Conservation (phyloP, 352 stramenopile genomes). For the Peronospora belbahrii region DNA sequence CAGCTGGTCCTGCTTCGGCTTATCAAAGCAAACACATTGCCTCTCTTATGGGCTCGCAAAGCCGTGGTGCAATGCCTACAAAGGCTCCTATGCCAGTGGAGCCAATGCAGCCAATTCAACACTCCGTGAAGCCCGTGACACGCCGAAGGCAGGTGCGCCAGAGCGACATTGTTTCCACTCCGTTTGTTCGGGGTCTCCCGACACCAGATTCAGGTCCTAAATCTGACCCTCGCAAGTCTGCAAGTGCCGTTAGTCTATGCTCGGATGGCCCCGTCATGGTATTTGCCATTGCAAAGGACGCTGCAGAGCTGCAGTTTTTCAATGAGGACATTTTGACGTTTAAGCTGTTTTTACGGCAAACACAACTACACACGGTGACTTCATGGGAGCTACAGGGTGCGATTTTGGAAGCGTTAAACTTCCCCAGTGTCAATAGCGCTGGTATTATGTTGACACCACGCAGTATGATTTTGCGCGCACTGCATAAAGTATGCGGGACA, state of each 20-base stretch:
- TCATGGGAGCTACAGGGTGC: constrained; percentile 30
- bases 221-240: constrained; percentile 28
- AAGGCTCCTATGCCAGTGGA: constrained; percentile 31
- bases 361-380: constrained; percentile 43
- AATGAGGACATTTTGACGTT: constrained; percentile 65
- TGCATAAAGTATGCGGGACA: constrained; percentile 43
- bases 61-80: constrained; percentile 30
- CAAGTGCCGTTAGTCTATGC: constrained; percentile 39
- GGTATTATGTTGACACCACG: constrained; percentile 32
- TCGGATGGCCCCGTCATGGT: constrained; percentile 78
- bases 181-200: constrained; percentile 37
- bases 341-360: constrained; percentile 60
- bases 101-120: constrained; percentile 54
- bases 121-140: constrained; percentile 43
- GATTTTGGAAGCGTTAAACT: constrained; percentile 33
- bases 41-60: constrained; percentile 51
- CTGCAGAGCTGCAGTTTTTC: constrained; percentile 77
- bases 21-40: constrained; percentile 25
- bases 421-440: constrained; percentile 12
- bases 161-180: constrained; percentile 74
- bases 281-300: constrained; percentile 58
- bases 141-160: constrained; percentile 67
- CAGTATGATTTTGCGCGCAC: constrained; percentile 37
- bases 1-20: constrained; percentile 13
- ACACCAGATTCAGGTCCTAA: constrained; percentile 6